Evolutionary conservation across 139 green algal genomes (phyloP), one percentile per base, ranked within the genome.

Genomic region (Chlorella sorokiniana): DNA sequence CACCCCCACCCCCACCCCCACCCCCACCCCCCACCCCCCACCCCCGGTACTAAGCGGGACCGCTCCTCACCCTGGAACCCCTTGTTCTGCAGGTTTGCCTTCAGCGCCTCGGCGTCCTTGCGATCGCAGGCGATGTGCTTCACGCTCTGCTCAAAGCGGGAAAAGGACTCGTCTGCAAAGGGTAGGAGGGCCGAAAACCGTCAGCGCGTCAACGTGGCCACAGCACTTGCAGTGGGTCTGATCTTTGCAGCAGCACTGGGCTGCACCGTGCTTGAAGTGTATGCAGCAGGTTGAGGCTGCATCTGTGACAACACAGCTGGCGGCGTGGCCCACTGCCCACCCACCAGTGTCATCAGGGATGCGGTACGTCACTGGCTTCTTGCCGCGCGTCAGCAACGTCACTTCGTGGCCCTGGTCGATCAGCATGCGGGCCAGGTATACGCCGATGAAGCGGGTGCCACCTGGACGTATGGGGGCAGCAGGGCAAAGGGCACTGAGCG

Each of bases 361-460:
- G 59, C 59, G 87, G 70, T 78, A 87, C 11, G 92, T 93, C 42
- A 98, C 85, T 14, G 90, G 84, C 86, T 92, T 93, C 90, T 99
- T 99, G 70, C 96, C 96, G 40, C 96, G 90, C 0, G 96, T 99
- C 79, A 96, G 95, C 62, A 99, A 90, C 2, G 95, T 98, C 23
- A 98, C 95, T 45, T 98, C 91, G 81, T 98, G 94, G 11, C 95
- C 95, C 56, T 87, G 78, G 74, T 96, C 91, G 0, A 99, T 86
- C 33, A 99, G 93, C 88, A 94, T 74, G 40, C 96, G 92, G 25
- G 96, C 94, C 20, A 99, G 89, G 88, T 98, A 99, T 8, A 97
- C 78, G 45, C 96, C 96, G 77, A 99, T 99, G 90, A 99, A 99
- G 59, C 96, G 94, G 4, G 96, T 98, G 86, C 96, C 96, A 78